Conservation (phyloP, 768 basidiomycete species). For the Leccinellum rugosiceps region DNA sequence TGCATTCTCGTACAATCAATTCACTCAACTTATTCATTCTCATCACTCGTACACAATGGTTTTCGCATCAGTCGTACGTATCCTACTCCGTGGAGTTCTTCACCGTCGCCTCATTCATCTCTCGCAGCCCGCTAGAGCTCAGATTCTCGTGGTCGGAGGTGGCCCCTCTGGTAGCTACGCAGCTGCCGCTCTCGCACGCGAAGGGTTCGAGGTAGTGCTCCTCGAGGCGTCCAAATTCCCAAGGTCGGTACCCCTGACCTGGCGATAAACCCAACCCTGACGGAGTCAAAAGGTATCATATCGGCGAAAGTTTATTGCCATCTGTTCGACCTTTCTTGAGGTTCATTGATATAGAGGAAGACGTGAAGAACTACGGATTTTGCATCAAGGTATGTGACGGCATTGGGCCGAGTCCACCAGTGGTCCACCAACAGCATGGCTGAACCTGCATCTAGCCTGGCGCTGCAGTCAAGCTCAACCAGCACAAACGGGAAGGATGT, state of each 20-base stretch:
- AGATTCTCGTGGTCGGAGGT: conserved; percentile 13
- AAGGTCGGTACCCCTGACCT: background rate
- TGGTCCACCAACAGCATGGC: background rate
- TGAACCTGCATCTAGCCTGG: conserved; percentile 1
- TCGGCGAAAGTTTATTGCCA: conserved; percentile 12
- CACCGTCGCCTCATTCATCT: background rate
- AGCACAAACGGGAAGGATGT: conserved; percentile 11
- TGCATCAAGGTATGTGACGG: conserved; percentile 4
- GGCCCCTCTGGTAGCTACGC: conserved; percentile 13
- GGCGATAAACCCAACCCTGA: background rate
- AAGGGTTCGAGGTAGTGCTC: conserved; percentile 8
- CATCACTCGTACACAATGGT: background rate
- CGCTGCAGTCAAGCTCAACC: conserved; percentile 6
- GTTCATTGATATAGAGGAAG: conserved; percentile 8
- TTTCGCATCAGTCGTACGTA: background rate
- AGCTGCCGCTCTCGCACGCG: conserved; percentile 4
- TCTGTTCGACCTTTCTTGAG: conserved; percentile 6
- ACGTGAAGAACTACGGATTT: conserved; percentile 6
- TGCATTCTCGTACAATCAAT: background rate
- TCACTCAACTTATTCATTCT: background rate
- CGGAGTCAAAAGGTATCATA: conserved; percentile 8
- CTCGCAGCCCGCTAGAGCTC: background rate
- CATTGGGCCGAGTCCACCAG: no score
- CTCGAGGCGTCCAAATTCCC: conserved; percentile 12
- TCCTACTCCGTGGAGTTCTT: background rate